Base-by-base conservation (phyloP, 306 rosid species). In the Acacia acuminata region DNA sequence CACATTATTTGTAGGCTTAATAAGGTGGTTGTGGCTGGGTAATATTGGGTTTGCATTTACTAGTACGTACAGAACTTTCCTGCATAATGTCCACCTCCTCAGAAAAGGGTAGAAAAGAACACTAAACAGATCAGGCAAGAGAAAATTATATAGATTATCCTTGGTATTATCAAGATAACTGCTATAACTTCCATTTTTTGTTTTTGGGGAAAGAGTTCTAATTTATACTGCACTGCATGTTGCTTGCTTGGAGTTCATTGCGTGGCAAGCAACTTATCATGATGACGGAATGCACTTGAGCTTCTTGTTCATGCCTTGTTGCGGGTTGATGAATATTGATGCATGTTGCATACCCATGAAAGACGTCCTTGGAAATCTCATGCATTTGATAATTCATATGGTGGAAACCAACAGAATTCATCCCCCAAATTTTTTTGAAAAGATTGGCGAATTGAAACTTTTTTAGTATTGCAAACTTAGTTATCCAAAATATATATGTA, bases 301-400 rank as follows among this genome's bases (percentile, higher is more conserved):
- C 34, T 71, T 69, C 10, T 42, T 10, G 64, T 40, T 67, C 61
- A 75, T 70, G 65, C n/a, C 73, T 80, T 83, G 40, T 64, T 76
- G 36, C 17, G 12, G 69, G 36, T 27, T 63, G 19, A 63, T 27
- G 66, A 60, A 60, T 24, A 24, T 60, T 60, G 34, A 60, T 60
- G 66, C 34, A 24, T 60, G 34, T 24, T 60, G 75, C 74, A 25
- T 63, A 14, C 40, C 56, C 66, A 48, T 50, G 4, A 25, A 58
- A 76, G 45, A 27, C 25, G 61, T 81, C 68, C 64, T 76, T 38
- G 38, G 53, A 44, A 71, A 43, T 65, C 55, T 64, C 68, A 17
- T n/a, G 14, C 36, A 73, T 73, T 50, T 24, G 22, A 13, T 71
- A 45, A 24, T 47, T 14, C 65, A 11, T 53, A 74, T 74, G 2